Base-by-base conservation (phyloP, 2,329 filamentous ascomycete species). In the Leptoxyphium fumago region DNA sequence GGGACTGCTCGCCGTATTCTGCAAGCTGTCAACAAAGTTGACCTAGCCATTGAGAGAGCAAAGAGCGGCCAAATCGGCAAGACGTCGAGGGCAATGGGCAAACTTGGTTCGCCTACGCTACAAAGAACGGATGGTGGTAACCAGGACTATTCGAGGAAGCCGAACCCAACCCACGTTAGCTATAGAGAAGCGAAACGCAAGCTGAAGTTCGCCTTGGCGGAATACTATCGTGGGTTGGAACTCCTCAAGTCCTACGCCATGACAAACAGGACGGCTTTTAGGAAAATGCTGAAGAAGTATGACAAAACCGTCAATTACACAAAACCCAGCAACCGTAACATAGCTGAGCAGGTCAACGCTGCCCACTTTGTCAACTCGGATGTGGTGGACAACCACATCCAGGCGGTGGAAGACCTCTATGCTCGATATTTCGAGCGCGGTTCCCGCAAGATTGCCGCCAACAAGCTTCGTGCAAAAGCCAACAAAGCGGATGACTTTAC, bases 211-310 rank as follows among this genome's bases (percentile, higher is more conserved):
- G 91, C 91, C 0, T 64, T 96, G 41, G 84, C 94, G 55, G 91
- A 96, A 61, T 94, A 87, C 60, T 96, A 98, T 60, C 81, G 89
- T 15, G 82, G 84, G 1, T 71, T 98, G 11, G 91, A 98, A 60
- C 69, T 96, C 39, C 72, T 98, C 46, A 96, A 95, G 65, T 84
- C 85, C 0, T 98, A 94, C 55, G 82, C 87, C 1, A 67, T 94
- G 17, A 71, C 95, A 11, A 98, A 98, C 61, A 77, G 86, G 41
- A 94, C 86, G 0, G 91, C 87, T 0, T 96, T 96, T 58, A 80
- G 88, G 29, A 98, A 98, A 63, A 86, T 98, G 59, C 95, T 94
- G 65, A 98, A 98, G 63, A 98, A 98, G 64, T 96, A 93, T 60
- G 88, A 96, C 70, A 98, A 96, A 66, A 78, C 82, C 2, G 78